phyloP scores from a whole-genome alignment of 805 yeast species.

The Scheffersomyces amazonensis region DNA sequence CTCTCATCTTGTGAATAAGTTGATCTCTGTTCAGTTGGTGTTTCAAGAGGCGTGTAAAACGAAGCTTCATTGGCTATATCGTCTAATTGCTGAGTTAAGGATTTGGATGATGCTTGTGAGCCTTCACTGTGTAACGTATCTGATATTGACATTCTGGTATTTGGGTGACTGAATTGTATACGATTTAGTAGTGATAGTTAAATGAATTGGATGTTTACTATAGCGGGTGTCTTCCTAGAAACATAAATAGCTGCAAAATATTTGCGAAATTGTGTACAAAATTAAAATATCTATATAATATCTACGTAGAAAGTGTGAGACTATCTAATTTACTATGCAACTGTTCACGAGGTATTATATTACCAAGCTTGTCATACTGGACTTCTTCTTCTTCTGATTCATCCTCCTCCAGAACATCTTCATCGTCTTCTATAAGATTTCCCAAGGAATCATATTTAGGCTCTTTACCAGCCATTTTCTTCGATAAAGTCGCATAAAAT shows the following conservation, averaged over 20 bases:
- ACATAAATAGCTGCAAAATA: constrained; percentile 2
- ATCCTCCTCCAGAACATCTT: constrained; percentile 3
- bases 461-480: constrained; percentile 1
- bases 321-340: background rate
- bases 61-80: constrained; percentile 1
- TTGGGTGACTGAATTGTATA: no score
- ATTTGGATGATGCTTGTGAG: background rate
- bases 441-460: constrained; percentile 18
- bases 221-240: constrained; percentile 2
- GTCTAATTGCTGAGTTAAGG: background rate
- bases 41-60: background rate
- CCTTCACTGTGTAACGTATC: background rate
- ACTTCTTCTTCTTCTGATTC: constrained; percentile 9
- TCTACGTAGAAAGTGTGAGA: background rate
- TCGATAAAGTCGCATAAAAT: background rate
- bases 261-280: background rate
- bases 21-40: background rate
- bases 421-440: constrained; percentile 11
- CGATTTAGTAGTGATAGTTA: no score
- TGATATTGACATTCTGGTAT: background rate
- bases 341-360: constrained; percentile 8
- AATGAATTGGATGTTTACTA: no score
- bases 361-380: constrained; percentile 21
- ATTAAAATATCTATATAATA: background rate
- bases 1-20: no score